Evolutionary conservation across 2,329 filamentous ascomycete genomes (phyloP), one percentile per base, ranked within the genome.

Genomic region (Penicillium sp.): DNA sequence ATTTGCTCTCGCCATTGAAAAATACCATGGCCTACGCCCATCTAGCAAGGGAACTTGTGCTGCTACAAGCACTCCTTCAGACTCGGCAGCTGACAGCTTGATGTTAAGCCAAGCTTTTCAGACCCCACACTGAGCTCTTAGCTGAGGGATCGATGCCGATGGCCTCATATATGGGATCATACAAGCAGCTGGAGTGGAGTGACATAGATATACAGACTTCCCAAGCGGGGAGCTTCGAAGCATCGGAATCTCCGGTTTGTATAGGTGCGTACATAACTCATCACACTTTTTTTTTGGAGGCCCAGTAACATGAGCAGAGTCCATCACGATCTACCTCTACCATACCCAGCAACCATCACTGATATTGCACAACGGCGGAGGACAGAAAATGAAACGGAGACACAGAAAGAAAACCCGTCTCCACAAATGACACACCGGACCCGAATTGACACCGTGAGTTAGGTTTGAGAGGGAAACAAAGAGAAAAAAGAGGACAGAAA

Each of bases 201-300:
- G n/a, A n/a, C n/a, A n/a, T n/a, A n/a, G n/a, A n/a, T n/a, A n/a
- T n/a, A n/a, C n/a, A n/a, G n/a, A n/a, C n/a, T n/a, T n/a, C n/a
- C n/a, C n/a, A n/a, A n/a, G n/a, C n/a, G n/a, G n/a, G n/a, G n/a
- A n/a, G n/a, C n/a, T n/a, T n/a, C n/a, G n/a, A n/a, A n/a, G n/a
- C n/a, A n/a, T n/a, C n/a, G n/a, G n/a, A n/a, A n/a, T n/a, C n/a
- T 48, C 40, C 39, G 42, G 41, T 51, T 52, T 43, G 45, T 55
- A 51, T 47, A 51, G 43, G 41, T 43, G 49, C 45, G 45, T 48
- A 50, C 49, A 52, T 54, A 50, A 54, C 39, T 55, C 51, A 48
- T 54, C 45, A 55, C 50, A 52, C 45, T 54, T 55, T 55, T 55
- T 54, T 55, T 55, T 55, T 33, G 47, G 38, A 49, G 41, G 44